phyloP scores from a whole-genome alignment of 2,329 filamentous ascomycete species.

The Penicillium sp. region DNA sequence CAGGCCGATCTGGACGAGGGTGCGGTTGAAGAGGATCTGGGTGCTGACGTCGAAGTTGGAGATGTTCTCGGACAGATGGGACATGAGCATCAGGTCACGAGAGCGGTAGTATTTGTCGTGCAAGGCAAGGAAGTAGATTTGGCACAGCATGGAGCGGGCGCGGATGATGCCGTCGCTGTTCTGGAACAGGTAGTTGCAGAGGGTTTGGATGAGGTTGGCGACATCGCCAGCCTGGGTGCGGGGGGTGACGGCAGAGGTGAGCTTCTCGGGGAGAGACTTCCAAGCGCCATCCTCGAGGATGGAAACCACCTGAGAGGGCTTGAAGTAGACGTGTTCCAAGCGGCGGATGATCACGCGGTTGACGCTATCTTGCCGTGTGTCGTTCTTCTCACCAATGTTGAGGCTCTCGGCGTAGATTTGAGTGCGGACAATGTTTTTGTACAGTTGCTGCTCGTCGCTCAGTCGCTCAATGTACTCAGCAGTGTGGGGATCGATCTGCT shows the following conservation, averaged over 20 bases:
- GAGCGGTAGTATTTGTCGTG: conserved; percentile 98
- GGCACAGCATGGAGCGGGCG: conserved; percentile 94
- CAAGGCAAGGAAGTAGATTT: conserved; percentile 97
- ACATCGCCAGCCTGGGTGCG: conserved; percentile 71
- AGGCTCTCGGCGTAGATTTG: conserved; percentile 87
- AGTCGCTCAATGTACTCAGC: conserved; percentile 97
- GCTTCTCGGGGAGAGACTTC: conserved; percentile 71
- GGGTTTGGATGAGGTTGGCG: conserved; percentile 73
- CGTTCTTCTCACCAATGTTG: conserved; percentile 69
- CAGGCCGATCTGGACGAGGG: conserved; percentile 94
- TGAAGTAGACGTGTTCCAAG: conserved; percentile 98
- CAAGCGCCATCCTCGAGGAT: conserved; percentile 94
- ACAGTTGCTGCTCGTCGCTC: conserved; percentile 85
- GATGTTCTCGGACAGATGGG: conserved; percentile 96
- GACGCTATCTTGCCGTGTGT: conserved; percentile 80
- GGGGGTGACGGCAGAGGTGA: conserved; percentile 82
- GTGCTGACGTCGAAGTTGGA: conserved; percentile 94
- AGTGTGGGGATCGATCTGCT: conserved; percentile 97
- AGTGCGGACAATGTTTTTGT: conserved; percentile 88
- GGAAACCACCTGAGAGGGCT: conserved; percentile 89
- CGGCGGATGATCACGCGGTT: conserved; percentile 94
- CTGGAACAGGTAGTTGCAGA: conserved; percentile 94
- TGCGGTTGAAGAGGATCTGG: conserved; percentile 98
- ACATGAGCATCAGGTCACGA: conserved; percentile 99
- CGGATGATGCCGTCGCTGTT: conserved; percentile 95